A percentile compares a stretch with the other conserved stretches of the same genome.
Conservation (phyloP, 495 filamentous ascomycete species). For the Daldinia grandis region DNA sequence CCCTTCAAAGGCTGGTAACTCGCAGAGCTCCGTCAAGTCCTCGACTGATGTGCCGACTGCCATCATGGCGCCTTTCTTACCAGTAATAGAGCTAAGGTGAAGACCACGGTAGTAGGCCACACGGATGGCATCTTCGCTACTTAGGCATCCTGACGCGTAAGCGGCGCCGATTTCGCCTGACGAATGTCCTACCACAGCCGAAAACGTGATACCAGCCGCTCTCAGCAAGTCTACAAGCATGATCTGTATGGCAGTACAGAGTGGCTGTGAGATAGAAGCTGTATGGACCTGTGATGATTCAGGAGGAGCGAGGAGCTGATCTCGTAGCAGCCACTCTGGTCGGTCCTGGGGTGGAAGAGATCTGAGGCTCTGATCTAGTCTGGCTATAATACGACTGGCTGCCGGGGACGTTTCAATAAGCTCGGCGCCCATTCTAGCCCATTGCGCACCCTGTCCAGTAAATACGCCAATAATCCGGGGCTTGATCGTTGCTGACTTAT, state of each 20-base stretch:
- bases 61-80: conserved; percentile 54
- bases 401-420: conserved; percentile 21
- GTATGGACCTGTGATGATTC: conserved; percentile 36
- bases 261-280: conserved; percentile 52
- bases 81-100: not conserved
- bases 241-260: conserved; percentile 54
- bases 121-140: conserved; percentile 50
- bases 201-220: conserved; percentile 52
- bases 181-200: conserved; percentile 61
- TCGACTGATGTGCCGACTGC: conserved; percentile 47
- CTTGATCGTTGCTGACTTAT: not conserved
- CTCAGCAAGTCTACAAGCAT: conserved; percentile 56
- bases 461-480: conserved; percentile 30
- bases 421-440: conserved; percentile 31
- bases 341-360: not conserved
- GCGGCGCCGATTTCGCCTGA: conserved; percentile 58
- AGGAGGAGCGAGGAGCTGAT: conserved; percentile 29
- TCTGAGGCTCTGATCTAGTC: not conserved
- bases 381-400: not conserved
- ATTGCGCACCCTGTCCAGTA: conserved; percentile 48
- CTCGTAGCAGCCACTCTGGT: conserved; percentile 36
- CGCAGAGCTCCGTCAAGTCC: conserved; percentile 46
- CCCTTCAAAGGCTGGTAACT: conserved; percentile 45
- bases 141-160: conserved; percentile 56
- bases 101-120: conserved; percentile 63